A percentile compares a stretch with the other conserved stretches of the same genome.
Conservation (phyloP, 139 green algal species). For the Desmodesmus armatus region DNA sequence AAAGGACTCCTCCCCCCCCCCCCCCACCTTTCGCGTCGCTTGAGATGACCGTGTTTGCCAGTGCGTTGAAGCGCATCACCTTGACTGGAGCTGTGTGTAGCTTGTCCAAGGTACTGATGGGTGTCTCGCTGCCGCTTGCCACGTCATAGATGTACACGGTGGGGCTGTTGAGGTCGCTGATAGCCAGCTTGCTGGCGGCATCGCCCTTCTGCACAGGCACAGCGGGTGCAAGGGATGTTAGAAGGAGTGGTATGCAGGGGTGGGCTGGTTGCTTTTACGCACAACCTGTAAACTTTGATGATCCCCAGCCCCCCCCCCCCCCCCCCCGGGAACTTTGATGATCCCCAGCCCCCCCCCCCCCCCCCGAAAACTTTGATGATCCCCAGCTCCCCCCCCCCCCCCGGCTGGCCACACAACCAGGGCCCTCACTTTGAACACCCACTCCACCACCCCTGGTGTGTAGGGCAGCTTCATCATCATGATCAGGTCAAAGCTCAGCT, state of each 20-base stretch:
- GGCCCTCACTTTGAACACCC: conserved; percentile 87
- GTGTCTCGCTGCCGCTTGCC: conserved; percentile 65
- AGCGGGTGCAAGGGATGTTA: background rate
- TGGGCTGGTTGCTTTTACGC: no score
- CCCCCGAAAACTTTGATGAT: no score
- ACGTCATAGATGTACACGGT: conserved; percentile 89
- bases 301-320: no score
- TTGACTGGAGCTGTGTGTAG: conserved; percentile 74
- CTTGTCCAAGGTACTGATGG: conserved; percentile 62
- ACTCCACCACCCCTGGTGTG: conserved; percentile 83
- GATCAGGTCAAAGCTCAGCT: conserved; percentile 97
- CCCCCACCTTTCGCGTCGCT: conserved; percentile 66
- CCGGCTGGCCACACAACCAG: no score
- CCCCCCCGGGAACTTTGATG: no score
- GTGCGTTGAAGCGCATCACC: conserved; percentile 83
- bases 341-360: no score
- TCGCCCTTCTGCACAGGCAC: conserved; percentile 70
- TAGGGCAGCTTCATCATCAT: conserved; percentile 92
- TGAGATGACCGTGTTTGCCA: conserved; percentile 68
- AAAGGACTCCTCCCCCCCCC: no score
- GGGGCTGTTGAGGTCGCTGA: conserved; percentile 82
- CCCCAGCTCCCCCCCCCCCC: no score
- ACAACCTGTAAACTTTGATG: no score
- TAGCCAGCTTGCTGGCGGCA: conserved; percentile 78
- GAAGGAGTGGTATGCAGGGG: background rate